Evolutionary conservation across 2,329 filamentous ascomycete species (phyloP), one percentile per base, ranked within the genome.

Genomic region (Aspergillus neotritici): DNA sequence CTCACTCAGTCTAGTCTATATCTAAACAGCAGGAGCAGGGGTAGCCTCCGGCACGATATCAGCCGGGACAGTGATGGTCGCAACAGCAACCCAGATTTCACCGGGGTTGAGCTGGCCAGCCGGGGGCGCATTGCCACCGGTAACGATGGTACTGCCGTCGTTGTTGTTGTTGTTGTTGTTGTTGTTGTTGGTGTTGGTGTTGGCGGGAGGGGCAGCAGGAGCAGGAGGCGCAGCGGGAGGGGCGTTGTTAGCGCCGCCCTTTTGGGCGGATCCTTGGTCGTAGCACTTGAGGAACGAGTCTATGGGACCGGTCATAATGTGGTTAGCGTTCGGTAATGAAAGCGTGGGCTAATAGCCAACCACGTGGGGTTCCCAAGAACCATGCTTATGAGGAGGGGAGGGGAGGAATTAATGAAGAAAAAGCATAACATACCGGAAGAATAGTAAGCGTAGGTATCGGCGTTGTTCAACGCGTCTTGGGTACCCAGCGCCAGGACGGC

Each of bases 361-460:
- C 0, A 17, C 17, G 13, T 8, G 7, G 6, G 13, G 8, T 7
- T 31, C n/a, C 12, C 5, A 25, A 33, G 28, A 29, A 25, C 30
- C 37, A 21, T 31, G 33, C 15, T 15, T 28, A 5, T 21, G 29
- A 31, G 21, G 5, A 21, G 21, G 21, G 21, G 21, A 25, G 21
- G 21, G 7, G 21, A 3, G 21, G 21, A 21, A 7, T 21, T 21
- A 21, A 21, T 5, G 4, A 21, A 17, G 17, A 28, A 39, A 3
- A 8, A 14, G 15, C 11, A 28, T 14, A 4, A 33, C 37, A 32
- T 44, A 51, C 49, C 37, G 4, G 46, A 47, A 34, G 50, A 45
- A 41, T 52, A 52, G 28, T 44, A 52, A 8, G 50, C 50, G 28
- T 44, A 52, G 2, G 48, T 44, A 37, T 52, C 50, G 1, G 50